phyloP scores from a whole-genome alignment of 805 yeast species.

The Kuraishia hungarica region DNA sequence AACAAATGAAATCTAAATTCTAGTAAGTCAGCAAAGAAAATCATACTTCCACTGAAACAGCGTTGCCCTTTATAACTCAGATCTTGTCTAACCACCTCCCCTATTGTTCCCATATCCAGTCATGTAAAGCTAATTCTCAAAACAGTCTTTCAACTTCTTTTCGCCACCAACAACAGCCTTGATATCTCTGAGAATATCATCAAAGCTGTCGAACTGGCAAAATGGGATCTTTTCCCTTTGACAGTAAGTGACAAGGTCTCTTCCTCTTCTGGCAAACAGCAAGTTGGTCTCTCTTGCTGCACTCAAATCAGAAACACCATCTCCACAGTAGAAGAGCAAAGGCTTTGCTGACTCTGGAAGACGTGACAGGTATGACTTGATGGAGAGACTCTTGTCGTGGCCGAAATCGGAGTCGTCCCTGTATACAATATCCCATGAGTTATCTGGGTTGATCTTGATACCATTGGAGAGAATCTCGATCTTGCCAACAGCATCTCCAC shows the following conservation, averaged over 20 bases:
- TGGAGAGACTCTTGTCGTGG: slow-evolving; percentile 87
- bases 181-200: slow-evolving; percentile 62
- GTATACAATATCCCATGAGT: slow-evolving; percentile 77
- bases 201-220: slow-evolving; percentile 70
- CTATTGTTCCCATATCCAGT: too few species aligned
- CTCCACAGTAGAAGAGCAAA: slow-evolving; percentile 86
- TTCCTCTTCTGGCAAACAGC: slow-evolving; percentile 87
- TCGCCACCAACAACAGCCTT: slow-evolving; percentile 41
- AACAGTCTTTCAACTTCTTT: slow-evolving; percentile 10
- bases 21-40: neutral
- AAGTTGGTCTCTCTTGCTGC: slow-evolving; percentile 95
- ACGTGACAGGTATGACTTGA: slow-evolving; percentile 36
- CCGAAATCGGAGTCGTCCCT: slow-evolving; percentile 86
- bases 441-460: slow-evolving; percentile 45
- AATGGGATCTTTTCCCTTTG: slow-evolving; percentile 73
- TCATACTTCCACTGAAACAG: too few species aligned
- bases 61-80: too few species aligned
- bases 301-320: slow-evolving; percentile 90
- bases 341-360: slow-evolving; percentile 39
- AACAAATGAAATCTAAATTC: neutral
- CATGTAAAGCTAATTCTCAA: neutral
- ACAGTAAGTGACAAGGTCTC: slow-evolving; percentile 83
- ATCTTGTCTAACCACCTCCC: too few species aligned
- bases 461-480: slow-evolving; percentile 81
- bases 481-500: slow-evolving; percentile 60